A percentile compares a stretch with the other conserved stretches of the same genome.
phyloP scores from a whole-genome alignment of 257 asterid species.

The Verbena officinalis region DNA sequence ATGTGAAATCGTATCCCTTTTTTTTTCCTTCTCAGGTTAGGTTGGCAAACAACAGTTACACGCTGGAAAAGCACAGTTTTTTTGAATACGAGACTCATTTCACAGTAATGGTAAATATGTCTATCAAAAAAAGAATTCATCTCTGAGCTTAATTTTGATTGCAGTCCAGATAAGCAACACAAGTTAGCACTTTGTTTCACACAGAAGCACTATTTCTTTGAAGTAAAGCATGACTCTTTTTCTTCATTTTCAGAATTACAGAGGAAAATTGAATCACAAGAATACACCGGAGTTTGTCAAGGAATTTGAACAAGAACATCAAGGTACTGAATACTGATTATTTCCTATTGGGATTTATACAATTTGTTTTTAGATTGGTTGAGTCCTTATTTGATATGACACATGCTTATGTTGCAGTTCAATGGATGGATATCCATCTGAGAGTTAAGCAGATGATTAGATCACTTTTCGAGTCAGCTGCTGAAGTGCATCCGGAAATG shows the following conservation, averaged over 20 bases:
- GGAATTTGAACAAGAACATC: constrained; percentile 87
- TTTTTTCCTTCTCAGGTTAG: constrained; percentile 62
- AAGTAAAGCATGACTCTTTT: constrained; percentile 27
- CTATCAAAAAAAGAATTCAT: constrained; percentile 4
- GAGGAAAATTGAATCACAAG: constrained; percentile 87
- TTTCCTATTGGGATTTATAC: constrained; percentile 28
- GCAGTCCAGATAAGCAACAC: background rate
- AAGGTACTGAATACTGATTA: constrained; percentile 59
- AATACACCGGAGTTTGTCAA: constrained; percentile 71
- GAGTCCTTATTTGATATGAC: constrained; percentile 4
- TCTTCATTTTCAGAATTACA: constrained; percentile 62
- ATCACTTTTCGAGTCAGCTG: constrained; percentile 87
- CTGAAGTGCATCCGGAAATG: constrained; percentile 88
- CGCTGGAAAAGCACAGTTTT: constrained; percentile 77
- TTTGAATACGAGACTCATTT: constrained; percentile 95
- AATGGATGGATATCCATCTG: constrained; percentile 88
- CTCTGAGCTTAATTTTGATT: constrained; percentile 7
- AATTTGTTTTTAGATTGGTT: background rate
- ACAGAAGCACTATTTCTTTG: background rate
- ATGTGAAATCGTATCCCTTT: constrained; percentile 18
- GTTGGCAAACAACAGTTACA: constrained; percentile 81
- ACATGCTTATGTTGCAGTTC: constrained; percentile 52
- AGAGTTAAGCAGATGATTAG: constrained; percentile 76
- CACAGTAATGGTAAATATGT: constrained; percentile 84
- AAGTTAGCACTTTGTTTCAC: constrained; percentile 10